Percentiles rank a stretch among this genome's conserved stretches.
Evolutionary conservation across 768 basidiomycete genomes (phyloP).

Genomic region (Amanita brunnescens): DNA sequence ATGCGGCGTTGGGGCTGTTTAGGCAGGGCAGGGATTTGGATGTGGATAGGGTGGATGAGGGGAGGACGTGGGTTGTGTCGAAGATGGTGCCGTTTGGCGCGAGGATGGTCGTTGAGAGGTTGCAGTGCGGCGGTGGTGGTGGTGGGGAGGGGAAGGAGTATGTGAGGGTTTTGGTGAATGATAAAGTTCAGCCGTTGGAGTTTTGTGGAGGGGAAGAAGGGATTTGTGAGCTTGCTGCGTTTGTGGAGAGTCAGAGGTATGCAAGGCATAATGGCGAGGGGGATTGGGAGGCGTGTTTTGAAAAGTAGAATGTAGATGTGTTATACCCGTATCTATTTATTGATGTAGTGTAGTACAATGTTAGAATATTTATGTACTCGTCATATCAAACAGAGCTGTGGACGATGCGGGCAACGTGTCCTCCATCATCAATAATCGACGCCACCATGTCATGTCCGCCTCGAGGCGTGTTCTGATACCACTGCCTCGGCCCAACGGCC

Average conservation of each 20-base stretch:
- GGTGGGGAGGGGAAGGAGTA: conserved; percentile 23
- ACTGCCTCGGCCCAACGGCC: too few species aligned
- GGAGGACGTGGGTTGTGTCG: conserved; percentile 44
- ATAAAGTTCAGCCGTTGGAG: conserved; percentile 52
- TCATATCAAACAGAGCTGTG: too few species aligned
- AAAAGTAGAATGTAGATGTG: conserved; percentile 4
- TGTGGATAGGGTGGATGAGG: conserved; percentile 22
- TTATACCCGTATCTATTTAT: neutral
- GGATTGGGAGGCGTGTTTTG: conserved; percentile 60
- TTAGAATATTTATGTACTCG: too few species aligned
- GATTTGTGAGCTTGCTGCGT: conserved; percentile 54
- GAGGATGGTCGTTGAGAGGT: conserved; percentile 64
- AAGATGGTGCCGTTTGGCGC: conserved; percentile 67
- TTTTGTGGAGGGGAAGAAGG: conserved; percentile 52
- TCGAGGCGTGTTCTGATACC: too few species aligned
- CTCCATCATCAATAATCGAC: too few species aligned
- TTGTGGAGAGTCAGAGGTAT: conserved; percentile 66
- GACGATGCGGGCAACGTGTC: too few species aligned
- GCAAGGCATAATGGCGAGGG: conserved; percentile 60
- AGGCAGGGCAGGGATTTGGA: conserved; percentile 26
- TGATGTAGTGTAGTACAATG: neutral
- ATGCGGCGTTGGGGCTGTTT: conserved; percentile 52
- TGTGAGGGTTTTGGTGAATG: conserved; percentile 74
- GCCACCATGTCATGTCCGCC: too few species aligned
- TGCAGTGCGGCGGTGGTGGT: conserved; percentile 37